Evolutionary conservation across 2,329 filamentous ascomycete species (phyloP), one percentile per base, ranked within the genome.

Genomic region (Claviceps capensis): DNA sequence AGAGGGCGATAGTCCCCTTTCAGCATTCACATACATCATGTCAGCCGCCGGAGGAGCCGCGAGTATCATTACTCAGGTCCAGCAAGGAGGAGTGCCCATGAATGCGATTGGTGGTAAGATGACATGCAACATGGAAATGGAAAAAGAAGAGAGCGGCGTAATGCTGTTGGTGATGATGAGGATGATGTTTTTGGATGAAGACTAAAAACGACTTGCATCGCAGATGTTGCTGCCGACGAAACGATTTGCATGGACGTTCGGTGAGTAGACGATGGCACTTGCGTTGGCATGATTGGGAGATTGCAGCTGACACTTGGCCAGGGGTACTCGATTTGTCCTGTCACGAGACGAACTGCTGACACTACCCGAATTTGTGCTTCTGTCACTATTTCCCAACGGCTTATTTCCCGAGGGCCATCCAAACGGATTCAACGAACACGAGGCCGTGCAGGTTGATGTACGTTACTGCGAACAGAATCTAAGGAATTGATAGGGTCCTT

Each of bases 21-120:
- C 86, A 55, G 88, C 88, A 53, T 98, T 98, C 65, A 84, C 86
- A 62, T 98, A 94, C 80, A 81, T 95, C 67, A 98, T 98, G 93
- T 90, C 93, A 72, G 87, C 89, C 68, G 90, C 91, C 72, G 91
- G 91, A 77, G 91, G 90, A 73, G 87, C 90, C 62, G 85, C 90
- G 74, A 97, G 93, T 80, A 95, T 98, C 67, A 95, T 98, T 73
- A 98, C 93, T 71, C 93, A 98, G 74, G 93, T 98, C 62, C 90
- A 95, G 67, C 93, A 98, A 71, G 86, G 86, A 59, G 90, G 86
- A 49, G 86, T 89, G 62, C 86, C 90, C 40, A 82, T 96, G 61
- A 95, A 93, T 69, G 86, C 88, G 52, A 76, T 97, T 55, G 88
- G 87, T 80, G 87, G 87, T 89, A 72, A 64, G 77, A 56, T 16